Conservation (phyloP, 192 early-diverging fungal genomes). For the Podila epicladia region DNA sequence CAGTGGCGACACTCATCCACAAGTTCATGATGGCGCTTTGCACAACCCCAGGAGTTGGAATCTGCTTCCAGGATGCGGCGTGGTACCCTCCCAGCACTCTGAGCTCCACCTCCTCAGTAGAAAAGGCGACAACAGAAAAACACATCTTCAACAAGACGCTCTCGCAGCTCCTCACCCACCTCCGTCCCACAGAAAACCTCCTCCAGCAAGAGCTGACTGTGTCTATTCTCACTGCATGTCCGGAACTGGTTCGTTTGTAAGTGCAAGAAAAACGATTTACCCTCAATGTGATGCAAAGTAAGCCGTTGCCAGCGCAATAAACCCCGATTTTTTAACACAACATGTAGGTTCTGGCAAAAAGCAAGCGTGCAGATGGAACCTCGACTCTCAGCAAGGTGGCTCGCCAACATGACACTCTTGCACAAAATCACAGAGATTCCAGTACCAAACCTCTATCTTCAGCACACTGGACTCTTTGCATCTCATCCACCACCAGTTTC, state of each 20-base stretch:
- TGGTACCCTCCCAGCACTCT: slow-evolving; percentile 74
- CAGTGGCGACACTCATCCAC: slow-evolving; percentile 70
- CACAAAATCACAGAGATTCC: slow-evolving; percentile 75
- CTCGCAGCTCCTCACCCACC: slow-evolving; percentile 60
- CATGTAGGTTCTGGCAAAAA: slow-evolving; percentile 70
- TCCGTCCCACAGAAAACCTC: slow-evolving; percentile 72
- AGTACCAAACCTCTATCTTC: slow-evolving; percentile 66
- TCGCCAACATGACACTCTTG: slow-evolving; percentile 80
- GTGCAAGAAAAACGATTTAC: neutral
- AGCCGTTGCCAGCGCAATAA: neutral
- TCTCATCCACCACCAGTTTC: slow-evolving; percentile 65
- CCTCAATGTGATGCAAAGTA: neutral
- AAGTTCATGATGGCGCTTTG: slow-evolving; percentile 79
- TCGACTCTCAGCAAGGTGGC: slow-evolving; percentile 72
- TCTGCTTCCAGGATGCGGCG: slow-evolving; percentile 79
- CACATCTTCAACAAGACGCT: slow-evolving; percentile 66
- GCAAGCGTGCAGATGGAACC: slow-evolving; percentile 75
- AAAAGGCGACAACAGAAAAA: slow-evolving; percentile 31
- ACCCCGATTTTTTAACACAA: neutral
- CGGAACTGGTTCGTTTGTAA: slow-evolving; percentile 80
- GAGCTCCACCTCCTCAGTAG: slow-evolving; percentile 17
- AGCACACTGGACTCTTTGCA: slow-evolving; percentile 48
- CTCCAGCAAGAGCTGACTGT: slow-evolving; percentile 75
- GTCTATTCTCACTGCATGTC: slow-evolving; percentile 70
- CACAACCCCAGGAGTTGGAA: slow-evolving; percentile 73